Conservation (phyloP, 2,329 filamentous ascomycete genomes). For the Claviceps sp. region DNA sequence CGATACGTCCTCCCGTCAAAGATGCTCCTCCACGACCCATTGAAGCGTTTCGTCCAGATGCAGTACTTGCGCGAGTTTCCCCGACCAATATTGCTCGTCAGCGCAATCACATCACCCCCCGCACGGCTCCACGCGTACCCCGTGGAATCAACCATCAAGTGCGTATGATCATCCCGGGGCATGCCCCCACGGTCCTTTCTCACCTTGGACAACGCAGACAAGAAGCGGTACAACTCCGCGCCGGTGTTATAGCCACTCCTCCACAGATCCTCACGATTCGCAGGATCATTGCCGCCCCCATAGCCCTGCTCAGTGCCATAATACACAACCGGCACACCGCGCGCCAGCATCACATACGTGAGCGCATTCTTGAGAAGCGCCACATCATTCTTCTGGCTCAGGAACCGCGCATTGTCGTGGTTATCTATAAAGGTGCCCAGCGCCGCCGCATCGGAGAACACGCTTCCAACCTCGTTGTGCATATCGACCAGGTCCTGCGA, state of each 20-base stretch:
- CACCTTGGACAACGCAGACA: constrained; percentile 26
- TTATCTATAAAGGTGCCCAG: constrained; percentile 44
- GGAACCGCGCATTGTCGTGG: constrained; percentile 43
- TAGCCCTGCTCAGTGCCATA: constrained; percentile 53
- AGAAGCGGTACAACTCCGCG: constrained; percentile 34
- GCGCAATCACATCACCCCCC: constrained; percentile 28
- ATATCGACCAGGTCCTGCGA: constrained; percentile 27
- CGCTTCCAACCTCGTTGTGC: constrained; percentile 19
- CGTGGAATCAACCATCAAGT: constrained; percentile 26
- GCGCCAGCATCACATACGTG: constrained; percentile 44
- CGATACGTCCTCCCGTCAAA: constrained; percentile 22
- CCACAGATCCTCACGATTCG: constrained; percentile 47
- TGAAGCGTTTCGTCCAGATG: constrained; percentile 25
- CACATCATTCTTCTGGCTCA: constrained; percentile 36
- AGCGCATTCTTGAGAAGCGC: constrained; percentile 47
- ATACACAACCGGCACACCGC: constrained; percentile 53
- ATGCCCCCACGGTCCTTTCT: constrained; percentile 32
- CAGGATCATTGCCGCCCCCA: constrained; percentile 30
- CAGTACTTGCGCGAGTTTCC: constrained; percentile 26
- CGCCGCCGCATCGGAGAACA: constrained; percentile 30
- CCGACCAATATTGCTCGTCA: constrained; percentile 30
- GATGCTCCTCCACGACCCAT: constrained; percentile 26
- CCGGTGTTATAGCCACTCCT: constrained; percentile 33
- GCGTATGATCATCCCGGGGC: constrained; percentile 27
- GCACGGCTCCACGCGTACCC: constrained; percentile 33